Base-by-base conservation (phyloP, 352 stramenopile genomes). In the Phytopythium ostracodes region DNA sequence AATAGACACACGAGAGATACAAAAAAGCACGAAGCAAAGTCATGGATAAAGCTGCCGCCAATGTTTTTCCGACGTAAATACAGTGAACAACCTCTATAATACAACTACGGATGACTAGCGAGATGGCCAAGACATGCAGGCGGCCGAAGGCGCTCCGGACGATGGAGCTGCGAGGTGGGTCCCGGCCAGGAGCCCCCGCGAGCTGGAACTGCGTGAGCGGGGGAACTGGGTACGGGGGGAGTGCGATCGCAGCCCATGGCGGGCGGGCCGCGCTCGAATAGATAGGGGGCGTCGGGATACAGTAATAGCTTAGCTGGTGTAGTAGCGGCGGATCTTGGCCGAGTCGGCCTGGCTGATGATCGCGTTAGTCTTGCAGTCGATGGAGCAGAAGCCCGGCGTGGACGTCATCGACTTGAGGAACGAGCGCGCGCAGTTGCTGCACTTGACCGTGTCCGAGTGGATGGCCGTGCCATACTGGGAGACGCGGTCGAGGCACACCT, bases 361-460 rank as follows among this genome's bases (percentile, higher is more conserved):
- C 49, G 85, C 70, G 66, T 91, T 92, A 31, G 83, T 94, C 72
- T 94, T 94, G 75, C 85, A 94, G 75, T 94, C 85, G 61, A 94
- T 91, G 5, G 79, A 92, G 72, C 83, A 94, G 60, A 94, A 94
- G 54, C 81, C 83, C n/a, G 78, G 79, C 20, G 65, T 73, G 3
- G 79, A 71, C n/a, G 83, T 75, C 47, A 89, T 60, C 38, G 72
- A 73, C 65, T 87, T 81, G 56, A 92, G 70, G 68, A 80, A 94
- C 57, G 76, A 84, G 66, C 84, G 77, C 53, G 78, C 62, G 77
- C 85, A 94, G 71, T 94, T 94, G 69, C 63, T 74, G 76, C 85
- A 94, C 72, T 90, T 92, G 71, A 64, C 77, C 50, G 83, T 92
- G 68, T 94, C 83, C 47, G 83, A 84, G 69, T 88, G 77, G 68